Base-by-base conservation (phyloP, 768 basidiomycete species). In the Mycena indigotica region DNA sequence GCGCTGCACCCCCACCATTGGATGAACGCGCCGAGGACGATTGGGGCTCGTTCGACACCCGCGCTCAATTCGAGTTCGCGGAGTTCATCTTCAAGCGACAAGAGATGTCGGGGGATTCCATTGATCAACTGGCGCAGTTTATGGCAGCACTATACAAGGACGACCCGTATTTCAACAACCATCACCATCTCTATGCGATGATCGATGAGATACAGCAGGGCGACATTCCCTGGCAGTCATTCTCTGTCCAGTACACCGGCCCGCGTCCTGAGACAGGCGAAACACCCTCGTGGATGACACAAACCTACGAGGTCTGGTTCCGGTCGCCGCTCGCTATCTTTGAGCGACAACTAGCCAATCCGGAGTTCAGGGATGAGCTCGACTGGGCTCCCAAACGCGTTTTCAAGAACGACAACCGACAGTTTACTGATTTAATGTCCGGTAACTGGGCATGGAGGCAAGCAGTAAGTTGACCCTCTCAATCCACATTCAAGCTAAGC, bases 381-480 rank as follows among this genome's bases (percentile, higher is more conserved):
- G 66, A 72, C 45, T 62, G 55, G 41, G 49, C 55, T 4, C 67
- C 69, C 1, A 57, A 60, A 51, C 53, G 53, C 13, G 58, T 65
- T 26, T 66, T 58, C 30, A 53, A 53, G 4, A 29, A 62, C 5
- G 53, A 50, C 2, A 25, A 55, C 5, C 57, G 53, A 2, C 59
- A 52, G 21, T 67, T 32, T 23, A 35, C 35, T 30, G 64, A 65
- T 28, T 63, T 55, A 15, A 65, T 73, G 56, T 70, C 67, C 3
- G 69, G 66, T 5, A 53, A 69, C 16, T 72, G 68, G 71, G 67
- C 61, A 1, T 71, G 66, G 67, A 28, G 60, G 16, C 65, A 70
- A 50, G 70, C 65, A 3, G 76, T 78, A 65, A 5, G 69, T 35
- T 24, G 35, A 25, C 53, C 30, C 16, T 26, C 10, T 52, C 44